Base-by-base conservation (phyloP, 2,329 filamentous ascomycete species). In the Arthrinium phaeospermum region DNA sequence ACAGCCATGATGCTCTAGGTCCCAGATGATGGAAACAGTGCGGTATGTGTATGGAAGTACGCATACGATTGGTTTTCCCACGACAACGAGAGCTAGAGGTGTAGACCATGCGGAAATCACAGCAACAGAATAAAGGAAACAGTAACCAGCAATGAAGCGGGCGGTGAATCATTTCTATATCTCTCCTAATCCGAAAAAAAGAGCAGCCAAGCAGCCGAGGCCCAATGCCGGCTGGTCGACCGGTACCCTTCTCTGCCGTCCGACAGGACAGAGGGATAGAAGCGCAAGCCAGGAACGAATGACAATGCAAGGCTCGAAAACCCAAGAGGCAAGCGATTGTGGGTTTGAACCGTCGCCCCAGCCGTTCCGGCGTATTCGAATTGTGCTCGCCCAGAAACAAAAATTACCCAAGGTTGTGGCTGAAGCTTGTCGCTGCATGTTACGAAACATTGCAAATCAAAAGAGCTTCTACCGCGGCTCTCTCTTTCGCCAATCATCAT, bases 351-450 rank as follows among this genome's bases (percentile, higher is more conserved):
- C 19, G 22, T 3, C 19, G 34, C 47, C 24, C 12, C 57, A 64
- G 57, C 34, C 57, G 57, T n/a, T 14, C 19, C 57, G 19, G 34
- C 57, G 57, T 41, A 64, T 64, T 64, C 30, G 57, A 64, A 14
- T 64, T n/a, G 57, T 14, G n/a, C 6, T 64, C 22, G 34, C 37
- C n/a, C 19, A n/a, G n/a, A 30, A 41, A n/a, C 41, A 19, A 22
- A 41, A 37, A 41, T 34, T 14, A n/a, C n/a, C 5, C 34, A 24
- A 64, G 34, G 41, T n/a, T 64, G 57, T 41, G 57, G 57, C 57
- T 64, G 57, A 64, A 64, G 57, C 57, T 64, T 64, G 57, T 64
- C 19, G 34, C 34, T 10, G 57, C 57, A 41, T 64, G 57, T 27
- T 64, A n/a, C 57, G 57, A 41, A 64, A 64, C 57, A 34, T 41